Base-by-base conservation (phyloP, 2,329 filamentous ascomycete species). In the Pseudonectria buxi region DNA sequence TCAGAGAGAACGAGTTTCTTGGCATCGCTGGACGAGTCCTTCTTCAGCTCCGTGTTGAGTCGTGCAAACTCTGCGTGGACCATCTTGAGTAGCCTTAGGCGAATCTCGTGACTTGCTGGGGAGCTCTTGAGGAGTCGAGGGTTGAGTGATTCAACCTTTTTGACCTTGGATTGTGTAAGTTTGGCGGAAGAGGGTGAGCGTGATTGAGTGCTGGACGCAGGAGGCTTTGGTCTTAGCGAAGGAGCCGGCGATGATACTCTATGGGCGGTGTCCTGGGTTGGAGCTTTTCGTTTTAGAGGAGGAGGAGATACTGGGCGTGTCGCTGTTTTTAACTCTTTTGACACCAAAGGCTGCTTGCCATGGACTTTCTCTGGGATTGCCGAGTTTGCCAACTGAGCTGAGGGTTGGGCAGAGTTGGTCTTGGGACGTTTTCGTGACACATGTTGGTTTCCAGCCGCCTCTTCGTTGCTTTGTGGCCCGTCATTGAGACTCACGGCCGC, bases 51-150 rank as follows among this genome's bases (percentile, higher is more conserved):
- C 11, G 69, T 63, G 51, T 90, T 88, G 7, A 89, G 69, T 4
- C 80, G 71, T n/a, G 62, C 58, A 54, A 83, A 76, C 45, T 85
- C 74, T 10, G 71, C 66, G 51, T 88, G 77, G 2, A 90, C 61
- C 45, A 78, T 65, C 44, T 74, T 75, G 15, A 89, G 57, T 3
- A 81, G 65, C 41, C 68, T 71, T 22, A 72, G 59, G 10, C 79
- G 72, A 13, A 69, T 68, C 37, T 71, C 68, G 45, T 81, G 75
- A 27, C 63, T 61, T 4, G 76, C 73, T 2, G 80, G 78, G 1
- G 75, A 64, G 25, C 62, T 64, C 37, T 72, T 69, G 3, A 89
- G 65, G 26, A 78, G 67, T 6, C 83, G 75, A 32, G 84, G 84
- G 45, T 84, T 84, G 25, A 89, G 68, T 13, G 66, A 58, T 59